These are phyloP conservation scores for Delonix regia DNA, from an alignment of 306 rosid genomes.

Conservation along the genomic window DNA sequence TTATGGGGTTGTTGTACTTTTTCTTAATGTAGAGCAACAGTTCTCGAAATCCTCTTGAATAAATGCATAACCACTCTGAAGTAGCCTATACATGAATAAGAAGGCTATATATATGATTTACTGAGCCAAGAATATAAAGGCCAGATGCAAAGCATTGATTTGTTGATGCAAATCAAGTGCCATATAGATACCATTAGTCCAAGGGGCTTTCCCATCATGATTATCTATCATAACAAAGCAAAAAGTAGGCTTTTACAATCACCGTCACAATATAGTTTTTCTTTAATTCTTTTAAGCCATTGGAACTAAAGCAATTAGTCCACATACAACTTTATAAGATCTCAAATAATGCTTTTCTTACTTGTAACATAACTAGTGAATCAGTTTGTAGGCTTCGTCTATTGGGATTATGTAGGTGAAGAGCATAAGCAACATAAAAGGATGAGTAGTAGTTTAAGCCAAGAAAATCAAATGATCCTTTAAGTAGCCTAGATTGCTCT, in stretches of 20 bases:
- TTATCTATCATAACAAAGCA: conserved; percentile 31
- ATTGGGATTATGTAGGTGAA: background rate
- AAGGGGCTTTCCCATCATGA: conserved; percentile 43
- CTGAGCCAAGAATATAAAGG: background rate
- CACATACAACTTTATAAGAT: background rate
- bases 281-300: background rate
- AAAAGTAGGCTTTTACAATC: background rate
- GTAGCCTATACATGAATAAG: conserved; percentile 39
- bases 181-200: conserved; percentile 43
- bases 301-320: background rate
- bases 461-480: conserved; percentile 16
- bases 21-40: conserved; percentile 38
- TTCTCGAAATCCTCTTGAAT: conserved; percentile 48
- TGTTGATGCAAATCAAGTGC: background rate
- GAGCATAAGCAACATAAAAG: conserved; percentile 3
- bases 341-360: background rate
- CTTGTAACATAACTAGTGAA: conserved; percentile 12
- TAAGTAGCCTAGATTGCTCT: conserved; percentile 1
- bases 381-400: conserved; percentile 19
- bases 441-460: conserved; percentile 30
- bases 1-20: conserved; percentile 49
- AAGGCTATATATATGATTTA: background rate
- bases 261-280: background rate
- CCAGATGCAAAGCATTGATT: too few relatives aligned
- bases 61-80: conserved; percentile 43